phyloP scores from a whole-genome alignment of 1,284 basidiomycete species.

The Thecaphora thlaspeos region DNA sequence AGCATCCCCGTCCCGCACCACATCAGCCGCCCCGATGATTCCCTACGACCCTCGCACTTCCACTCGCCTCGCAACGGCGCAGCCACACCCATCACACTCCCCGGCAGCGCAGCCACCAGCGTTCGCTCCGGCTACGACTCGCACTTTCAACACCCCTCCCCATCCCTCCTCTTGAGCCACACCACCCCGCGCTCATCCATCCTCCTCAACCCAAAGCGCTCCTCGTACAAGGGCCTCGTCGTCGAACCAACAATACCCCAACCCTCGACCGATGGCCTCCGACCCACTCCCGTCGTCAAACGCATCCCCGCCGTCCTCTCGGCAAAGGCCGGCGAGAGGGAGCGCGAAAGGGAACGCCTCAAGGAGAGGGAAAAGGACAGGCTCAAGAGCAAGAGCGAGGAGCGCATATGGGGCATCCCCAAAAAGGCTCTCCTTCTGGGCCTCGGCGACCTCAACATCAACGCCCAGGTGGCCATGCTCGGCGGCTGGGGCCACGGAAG shows the following conservation, averaged over 20 bases:
- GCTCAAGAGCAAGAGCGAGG: conserved; percentile 32
- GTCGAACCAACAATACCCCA: conserved; percentile 11
- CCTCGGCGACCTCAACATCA: conserved; percentile 49
- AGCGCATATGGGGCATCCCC: conserved; percentile 51
- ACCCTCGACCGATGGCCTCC: conserved; percentile 1
- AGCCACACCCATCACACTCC: neutral
- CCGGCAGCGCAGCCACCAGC: neutral
- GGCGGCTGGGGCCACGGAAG: conserved; percentile 50
- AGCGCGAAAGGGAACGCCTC: conserved; percentile 23
- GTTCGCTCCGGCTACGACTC: neutral
- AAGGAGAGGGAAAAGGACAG: conserved; percentile 29
- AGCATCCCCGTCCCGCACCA: neutral
- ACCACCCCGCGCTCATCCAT: conserved; percentile 29
- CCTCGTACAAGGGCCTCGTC: conserved; percentile 26
- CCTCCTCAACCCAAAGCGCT: conserved; percentile 32
- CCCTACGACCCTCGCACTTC: too few relatives aligned
- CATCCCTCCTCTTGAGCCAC: conserved; percentile 6
- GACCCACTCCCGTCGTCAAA: conserved; percentile 26
- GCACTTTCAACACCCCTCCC: neutral
- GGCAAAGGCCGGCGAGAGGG: conserved; percentile 34
- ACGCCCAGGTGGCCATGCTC: conserved; percentile 49
- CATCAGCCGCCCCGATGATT: too few relatives aligned
- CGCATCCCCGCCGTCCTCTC: conserved; percentile 37
- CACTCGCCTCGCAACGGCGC: neutral
- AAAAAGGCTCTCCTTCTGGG: conserved; percentile 49